phyloP scores from a whole-genome alignment of 1,284 basidiomycete species.

The Wolfiporia cocos region DNA sequence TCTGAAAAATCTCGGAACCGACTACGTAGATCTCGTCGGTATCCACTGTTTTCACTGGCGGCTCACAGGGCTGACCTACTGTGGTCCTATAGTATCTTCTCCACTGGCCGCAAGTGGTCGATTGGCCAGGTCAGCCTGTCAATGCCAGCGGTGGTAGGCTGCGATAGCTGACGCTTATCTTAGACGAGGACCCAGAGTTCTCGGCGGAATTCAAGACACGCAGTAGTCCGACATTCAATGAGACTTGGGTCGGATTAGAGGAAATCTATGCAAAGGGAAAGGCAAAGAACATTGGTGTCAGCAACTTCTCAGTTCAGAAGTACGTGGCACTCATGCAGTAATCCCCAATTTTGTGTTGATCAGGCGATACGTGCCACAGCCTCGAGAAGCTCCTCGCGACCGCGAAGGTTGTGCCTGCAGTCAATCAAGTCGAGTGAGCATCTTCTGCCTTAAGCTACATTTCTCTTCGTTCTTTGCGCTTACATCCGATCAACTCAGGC shows the following conservation, averaged over 20 bases:
- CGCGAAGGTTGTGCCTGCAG: conserved; percentile 46
- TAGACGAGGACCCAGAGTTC: conserved; percentile 18
- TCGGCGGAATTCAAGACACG: conserved; percentile 25
- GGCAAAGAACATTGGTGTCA: conserved; percentile 60
- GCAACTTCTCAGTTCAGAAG: conserved; percentile 61
- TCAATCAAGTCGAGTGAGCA: conserved; percentile 56
- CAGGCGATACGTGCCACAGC: conserved; percentile 16
- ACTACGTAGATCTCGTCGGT: conserved; percentile 27
- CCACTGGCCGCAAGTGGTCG: conserved; percentile 27
- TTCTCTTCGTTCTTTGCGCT: too few relatives aligned
- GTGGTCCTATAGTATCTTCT: conserved; percentile 21
- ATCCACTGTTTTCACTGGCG: not conserved
- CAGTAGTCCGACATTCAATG: conserved; percentile 34
- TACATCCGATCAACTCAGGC: conserved; percentile 18
- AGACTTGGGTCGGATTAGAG: conserved; percentile 61
- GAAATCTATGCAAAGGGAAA: conserved; percentile 38
- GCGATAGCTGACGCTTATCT: not conserved
- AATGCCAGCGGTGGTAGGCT: not conserved
- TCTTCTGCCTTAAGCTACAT: not conserved
- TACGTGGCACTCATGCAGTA: conserved; percentile 16
- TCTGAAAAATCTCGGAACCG: conserved; percentile 23
- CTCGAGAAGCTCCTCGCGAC: conserved; percentile 36
- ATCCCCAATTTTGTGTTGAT: not conserved
- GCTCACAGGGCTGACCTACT: not conserved
- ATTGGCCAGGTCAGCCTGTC: conserved; percentile 15